Percentiles rank a stretch among this genome's conserved stretches.
These are phyloP conservation scores for Hyaloperonospora brassicae DNA, from an alignment of 352 stramenopile genomes.

Conservation along the genomic window DNA sequence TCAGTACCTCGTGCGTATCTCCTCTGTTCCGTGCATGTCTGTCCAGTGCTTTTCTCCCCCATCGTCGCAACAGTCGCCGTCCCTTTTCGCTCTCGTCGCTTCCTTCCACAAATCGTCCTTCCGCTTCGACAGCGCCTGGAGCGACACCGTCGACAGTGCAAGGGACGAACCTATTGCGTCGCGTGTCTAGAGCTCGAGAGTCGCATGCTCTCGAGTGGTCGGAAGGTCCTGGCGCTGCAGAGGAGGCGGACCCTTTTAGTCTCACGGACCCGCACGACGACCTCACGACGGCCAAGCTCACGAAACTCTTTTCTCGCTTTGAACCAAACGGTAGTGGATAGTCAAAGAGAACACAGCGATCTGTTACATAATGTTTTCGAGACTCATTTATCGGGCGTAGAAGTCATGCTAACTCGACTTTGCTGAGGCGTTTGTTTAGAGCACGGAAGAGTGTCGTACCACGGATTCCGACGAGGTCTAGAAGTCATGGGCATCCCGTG, in stretches of 20 bases:
- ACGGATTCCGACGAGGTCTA: slow-evolving; percentile 61
- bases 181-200: slow-evolving; percentile 45
- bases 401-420: background rate
- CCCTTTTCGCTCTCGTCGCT: background rate
- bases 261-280: slow-evolving; percentile 84
- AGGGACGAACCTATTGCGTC: slow-evolving; percentile 54
- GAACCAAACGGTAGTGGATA: slow-evolving; percentile 35
- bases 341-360: too few species aligned
- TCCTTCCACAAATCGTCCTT: background rate
- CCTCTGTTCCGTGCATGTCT: background rate
- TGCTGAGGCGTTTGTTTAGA: slow-evolving; percentile 14
- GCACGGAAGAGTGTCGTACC: slow-evolving; percentile 62
- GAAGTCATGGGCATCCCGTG: slow-evolving; percentile 72
- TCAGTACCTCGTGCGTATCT: too few species aligned
- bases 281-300: slow-evolving; percentile 63
- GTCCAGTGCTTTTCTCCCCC: background rate
- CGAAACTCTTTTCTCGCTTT: slow-evolving; percentile 62
- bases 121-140: slow-evolving; percentile 10
- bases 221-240: slow-evolving; percentile 27
- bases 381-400: too few species aligned
- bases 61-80: background rate
- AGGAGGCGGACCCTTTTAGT: slow-evolving; percentile 41
- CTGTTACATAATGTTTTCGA: too few species aligned
- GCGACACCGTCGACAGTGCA: slow-evolving; percentile 35
- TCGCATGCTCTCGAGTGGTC: slow-evolving; percentile 64